Conservation (phyloP, 2,329 filamentous ascomycete species). For the Sporothrix protearum region DNA sequence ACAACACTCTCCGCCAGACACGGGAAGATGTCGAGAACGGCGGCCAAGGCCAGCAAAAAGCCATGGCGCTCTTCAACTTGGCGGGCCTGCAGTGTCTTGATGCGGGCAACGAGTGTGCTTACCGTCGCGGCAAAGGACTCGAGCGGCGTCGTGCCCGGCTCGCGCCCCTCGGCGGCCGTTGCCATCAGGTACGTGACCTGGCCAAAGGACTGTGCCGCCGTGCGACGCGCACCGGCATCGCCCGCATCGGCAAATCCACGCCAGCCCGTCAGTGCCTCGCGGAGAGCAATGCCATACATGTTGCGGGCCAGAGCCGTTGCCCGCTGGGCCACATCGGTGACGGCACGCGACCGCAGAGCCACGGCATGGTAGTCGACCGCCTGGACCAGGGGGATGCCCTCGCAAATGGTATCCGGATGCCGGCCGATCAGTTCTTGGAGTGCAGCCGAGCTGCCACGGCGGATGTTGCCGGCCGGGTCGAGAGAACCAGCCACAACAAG, state of each 20-base stretch:
- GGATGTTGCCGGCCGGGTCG: slow-evolving; percentile 89
- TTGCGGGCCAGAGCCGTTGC: slow-evolving; percentile 60
- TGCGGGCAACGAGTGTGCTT: slow-evolving; percentile 42
- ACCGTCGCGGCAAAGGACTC: slow-evolving; percentile 35
- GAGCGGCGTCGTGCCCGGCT: slow-evolving; percentile 24
- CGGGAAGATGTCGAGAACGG: slow-evolving; percentile 51
- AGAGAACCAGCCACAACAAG: slow-evolving; percentile 78
- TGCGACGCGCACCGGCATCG: slow-evolving; percentile 69
- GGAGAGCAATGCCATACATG: slow-evolving; percentile 67
- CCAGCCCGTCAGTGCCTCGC: slow-evolving; percentile 74
- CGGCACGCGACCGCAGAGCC: slow-evolving; percentile 77
- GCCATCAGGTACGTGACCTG: slow-evolving; percentile 44
- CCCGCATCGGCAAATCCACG: slow-evolving; percentile 76
- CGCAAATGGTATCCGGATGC: slow-evolving; percentile 76
- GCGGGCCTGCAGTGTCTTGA: slow-evolving; percentile 49
- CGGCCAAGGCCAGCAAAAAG: slow-evolving; percentile 58
- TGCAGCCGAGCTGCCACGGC: slow-evolving; percentile 86
- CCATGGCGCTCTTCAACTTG: slow-evolving; percentile 70
- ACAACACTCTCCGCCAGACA: slow-evolving; percentile 28
- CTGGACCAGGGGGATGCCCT: slow-evolving; percentile 85
- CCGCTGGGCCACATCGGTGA: slow-evolving; percentile 69
- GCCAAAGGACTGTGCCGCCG: slow-evolving; percentile 68
- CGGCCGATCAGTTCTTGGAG: slow-evolving; percentile 90
- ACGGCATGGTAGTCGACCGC: slow-evolving; percentile 90
- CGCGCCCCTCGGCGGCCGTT: neutral